Conservation (phyloP, 2,329 filamentous ascomycete species). For the Neopestalotiopsis rosae region DNA sequence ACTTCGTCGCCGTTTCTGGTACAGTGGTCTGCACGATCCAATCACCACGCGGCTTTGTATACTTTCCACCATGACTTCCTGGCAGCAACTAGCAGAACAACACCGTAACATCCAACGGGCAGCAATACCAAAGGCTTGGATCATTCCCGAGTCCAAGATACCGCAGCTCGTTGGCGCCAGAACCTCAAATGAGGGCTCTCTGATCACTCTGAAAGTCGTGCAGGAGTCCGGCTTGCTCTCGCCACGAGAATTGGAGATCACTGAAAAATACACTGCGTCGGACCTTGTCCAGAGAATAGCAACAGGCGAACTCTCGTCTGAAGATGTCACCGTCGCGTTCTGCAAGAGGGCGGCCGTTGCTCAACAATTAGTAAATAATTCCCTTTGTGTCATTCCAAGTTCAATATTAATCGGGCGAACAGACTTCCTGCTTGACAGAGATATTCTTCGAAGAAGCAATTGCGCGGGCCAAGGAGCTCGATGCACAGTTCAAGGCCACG, state of each 20-base stretch:
- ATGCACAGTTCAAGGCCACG: conserved; percentile 44
- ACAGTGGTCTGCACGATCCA: not conserved
- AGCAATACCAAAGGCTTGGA: conserved; percentile 23
- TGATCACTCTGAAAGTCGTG: conserved; percentile 19
- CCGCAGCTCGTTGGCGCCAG: conserved; percentile 17
- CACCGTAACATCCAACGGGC: conserved; percentile 20
- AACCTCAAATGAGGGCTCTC: conserved; percentile 19
- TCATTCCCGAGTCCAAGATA: conserved; percentile 15
- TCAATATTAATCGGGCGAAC: not conserved
- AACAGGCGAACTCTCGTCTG: conserved; percentile 25
- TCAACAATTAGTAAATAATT: conserved; percentile 29
- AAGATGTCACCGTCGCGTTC: conserved; percentile 32
- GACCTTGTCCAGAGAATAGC: conserved; percentile 25
- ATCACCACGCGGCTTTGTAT: not conserved
- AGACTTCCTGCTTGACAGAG: conserved; percentile 44
- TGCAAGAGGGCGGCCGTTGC: conserved; percentile 34
- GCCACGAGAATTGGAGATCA: conserved; percentile 28
- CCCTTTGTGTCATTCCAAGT: not conserved
- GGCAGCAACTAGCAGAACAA: conserved; percentile 21
- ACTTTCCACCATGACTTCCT: conserved; percentile 1
- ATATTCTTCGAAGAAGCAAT: conserved; percentile 57
- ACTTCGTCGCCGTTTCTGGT: not conserved
- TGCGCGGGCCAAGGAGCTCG: conserved; percentile 47
- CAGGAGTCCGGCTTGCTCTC: conserved; percentile 23
- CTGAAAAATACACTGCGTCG: conserved; percentile 22